phyloP scores from a whole-genome alignment of 352 stramenopile genomes.

The Phytophthora cactorum region DNA sequence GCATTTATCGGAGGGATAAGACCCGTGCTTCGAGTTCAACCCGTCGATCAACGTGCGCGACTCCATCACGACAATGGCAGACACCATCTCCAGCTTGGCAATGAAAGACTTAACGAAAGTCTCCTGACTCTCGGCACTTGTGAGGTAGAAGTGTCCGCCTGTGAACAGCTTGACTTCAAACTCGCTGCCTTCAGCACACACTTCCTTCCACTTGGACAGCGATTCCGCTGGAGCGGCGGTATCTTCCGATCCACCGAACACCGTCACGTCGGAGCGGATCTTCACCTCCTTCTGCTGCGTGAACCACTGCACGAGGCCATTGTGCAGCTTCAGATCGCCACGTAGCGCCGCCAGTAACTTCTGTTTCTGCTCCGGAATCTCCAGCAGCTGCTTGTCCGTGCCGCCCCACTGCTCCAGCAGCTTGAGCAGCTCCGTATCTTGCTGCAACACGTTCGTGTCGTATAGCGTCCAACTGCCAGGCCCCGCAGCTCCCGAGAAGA shows the following conservation, averaged over 20 bases:
- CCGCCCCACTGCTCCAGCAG: constrained; percentile 64
- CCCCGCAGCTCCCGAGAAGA: constrained; percentile 56
- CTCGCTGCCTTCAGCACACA: constrained; percentile 31
- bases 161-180: constrained; percentile 56
- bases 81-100: constrained; percentile 44
- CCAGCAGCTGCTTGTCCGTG: constrained; percentile 64
- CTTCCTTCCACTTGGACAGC: constrained; percentile 44
- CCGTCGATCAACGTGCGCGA: constrained; percentile 52
- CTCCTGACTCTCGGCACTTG: constrained; percentile 35
- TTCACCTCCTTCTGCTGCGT: constrained; percentile 26
- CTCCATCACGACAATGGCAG: constrained; percentile 45
- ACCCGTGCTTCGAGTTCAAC: constrained; percentile 53
- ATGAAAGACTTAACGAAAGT: constrained; percentile 46
- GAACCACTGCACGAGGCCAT: constrained; percentile 53
- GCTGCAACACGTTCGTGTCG: constrained; percentile 27
- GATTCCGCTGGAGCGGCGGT: constrained; percentile 38
- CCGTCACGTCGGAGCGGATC: constrained; percentile 47
- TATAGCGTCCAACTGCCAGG: constrained; percentile 45
- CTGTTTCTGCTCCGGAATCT: constrained; percentile 43
- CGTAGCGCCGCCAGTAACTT: constrained; percentile 46
- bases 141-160: constrained; percentile 74
- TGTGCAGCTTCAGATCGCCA: constrained; percentile 59
- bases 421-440: constrained; percentile 47
- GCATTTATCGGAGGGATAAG: constrained; percentile 76
- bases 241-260: constrained; percentile 64